These are phyloP conservation scores for Decorospora gaudefroyi DNA, from an alignment of 2,329 filamentous ascomycete genomes.

Conservation along the genomic window DNA sequence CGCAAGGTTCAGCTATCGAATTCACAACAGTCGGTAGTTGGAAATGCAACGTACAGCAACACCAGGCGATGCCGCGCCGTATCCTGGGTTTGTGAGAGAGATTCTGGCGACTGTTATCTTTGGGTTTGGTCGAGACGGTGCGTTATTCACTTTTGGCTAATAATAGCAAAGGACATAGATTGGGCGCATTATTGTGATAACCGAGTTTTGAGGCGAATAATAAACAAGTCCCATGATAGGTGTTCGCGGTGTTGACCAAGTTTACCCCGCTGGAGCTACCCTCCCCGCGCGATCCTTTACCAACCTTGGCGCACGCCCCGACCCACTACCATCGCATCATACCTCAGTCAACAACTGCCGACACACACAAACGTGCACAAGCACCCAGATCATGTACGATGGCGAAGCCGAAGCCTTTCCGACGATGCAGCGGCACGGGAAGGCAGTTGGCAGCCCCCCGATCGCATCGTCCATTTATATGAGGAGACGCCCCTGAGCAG, in stretches of 20 bases:
- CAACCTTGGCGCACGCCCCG: constrained; percentile 15
- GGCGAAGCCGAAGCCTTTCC: constrained; percentile 11
- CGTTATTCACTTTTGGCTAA: no score
- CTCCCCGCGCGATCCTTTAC: constrained; percentile 18
- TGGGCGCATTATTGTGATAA: constrained; percentile 5
- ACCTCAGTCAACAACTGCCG: constrained; percentile 25
- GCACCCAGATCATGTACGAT: constrained; percentile 5
- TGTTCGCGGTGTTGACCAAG: constrained; percentile 7
- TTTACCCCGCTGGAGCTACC: constrained; percentile 16
- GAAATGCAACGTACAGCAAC: constrained; percentile 12
- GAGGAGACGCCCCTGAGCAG: constrained; percentile 9
- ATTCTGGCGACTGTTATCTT: no score
- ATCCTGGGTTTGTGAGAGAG: constrained; percentile 1
- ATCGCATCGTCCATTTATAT: constrained; percentile 12
- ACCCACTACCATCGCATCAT: constrained; percentile 16
- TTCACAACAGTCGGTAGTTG: constrained; percentile 23
- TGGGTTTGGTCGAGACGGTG: no score
- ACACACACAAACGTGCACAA: constrained; percentile 13
- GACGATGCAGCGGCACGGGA: neutral
- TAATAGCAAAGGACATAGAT: constrained; percentile 1
- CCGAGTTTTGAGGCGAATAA: constrained; percentile 12
- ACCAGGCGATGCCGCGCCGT: neutral
- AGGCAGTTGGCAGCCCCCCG: constrained; percentile 2
- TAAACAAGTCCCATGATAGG: constrained; percentile 1
- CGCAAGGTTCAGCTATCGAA: constrained; percentile 14